Base-by-base conservation (phyloP, 2,329 filamentous ascomycete species). In the Colletotrichum sp. region DNA sequence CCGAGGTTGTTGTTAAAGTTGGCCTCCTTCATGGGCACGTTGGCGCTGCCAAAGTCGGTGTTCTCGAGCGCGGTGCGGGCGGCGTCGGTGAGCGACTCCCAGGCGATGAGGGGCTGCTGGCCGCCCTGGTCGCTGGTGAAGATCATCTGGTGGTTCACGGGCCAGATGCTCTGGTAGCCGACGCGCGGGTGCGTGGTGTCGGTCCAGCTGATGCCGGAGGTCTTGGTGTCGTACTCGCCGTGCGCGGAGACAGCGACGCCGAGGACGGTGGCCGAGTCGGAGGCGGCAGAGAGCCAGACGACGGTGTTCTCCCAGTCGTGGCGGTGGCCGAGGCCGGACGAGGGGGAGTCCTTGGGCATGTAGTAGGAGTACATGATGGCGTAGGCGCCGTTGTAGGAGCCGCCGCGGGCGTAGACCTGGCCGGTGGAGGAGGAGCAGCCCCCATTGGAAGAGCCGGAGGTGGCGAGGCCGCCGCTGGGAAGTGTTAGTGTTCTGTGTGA, bases 271-370 rank as follows among this genome's bases (percentile, higher is more conserved):
- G 82, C 79, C 0, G 79, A 80, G n/a, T 75, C 69, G 34, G 78
- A 78, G 16, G 80, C 76, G 63, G 79, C 77, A 36, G 81, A 78
- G 26, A 85, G 78, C 82, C 83, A 85, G 30, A 85, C 82, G 13
- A 85, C 80, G 71, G 79, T 78, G 71, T 77, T 78, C 78, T 85
- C 84, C 83, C 83, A 85, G 75, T 85, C 84, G 79, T 85, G 83
- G 16, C 83, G 82, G 78, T 85, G 84, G 55, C 82, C 84, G 6
- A 83, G 75, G 8, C 83, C 84, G 8, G 74, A 49, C 1, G 80
- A 83, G 2, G 86, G 84, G 52, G 82, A 81, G 67, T 87, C 86
- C 80, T 87, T 87, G 65, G 85, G 85, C 80, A 86, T 83, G 78
- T 86, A 87, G 81, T 80, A 84, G 21, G 80, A 77, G 77, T 84